These are phyloP conservation scores for Saccharomyces mikatae DNA, from an alignment of 805 yeast genomes.

Conservation along the genomic window DNA sequence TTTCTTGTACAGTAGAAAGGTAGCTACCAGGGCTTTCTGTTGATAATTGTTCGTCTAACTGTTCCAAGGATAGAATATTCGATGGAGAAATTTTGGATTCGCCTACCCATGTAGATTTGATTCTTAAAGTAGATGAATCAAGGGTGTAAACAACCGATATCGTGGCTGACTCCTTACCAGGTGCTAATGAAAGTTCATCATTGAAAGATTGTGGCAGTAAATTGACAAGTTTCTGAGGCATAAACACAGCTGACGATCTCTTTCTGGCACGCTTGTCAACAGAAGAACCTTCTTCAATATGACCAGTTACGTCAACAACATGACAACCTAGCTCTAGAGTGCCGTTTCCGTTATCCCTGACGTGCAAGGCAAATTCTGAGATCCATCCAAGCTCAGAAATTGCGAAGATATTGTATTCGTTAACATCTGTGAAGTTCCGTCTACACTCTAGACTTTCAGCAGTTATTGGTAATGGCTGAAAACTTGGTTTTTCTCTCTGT, in stretches of 20 bases:
- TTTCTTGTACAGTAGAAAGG: conserved; percentile 11
- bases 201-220: conserved; percentile 62
- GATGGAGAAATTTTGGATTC: conserved; percentile 65
- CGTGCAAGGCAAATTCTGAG: conserved; percentile 76
- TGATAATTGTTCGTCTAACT: conserved; percentile 15
- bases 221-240: conserved; percentile 65
- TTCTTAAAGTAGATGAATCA: conserved; percentile 61
- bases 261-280: conserved; percentile 86
- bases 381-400: conserved; percentile 26
- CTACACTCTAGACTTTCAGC: conserved; percentile 15
- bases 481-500: conserved; percentile 19
- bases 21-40: conserved; percentile 7
- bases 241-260: conserved; percentile 79
- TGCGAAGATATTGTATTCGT: conserved; percentile 29
- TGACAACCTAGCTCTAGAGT: conserved; percentile 77
- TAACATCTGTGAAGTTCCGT: conserved; percentile 14
- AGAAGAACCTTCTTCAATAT: conserved; percentile 60
- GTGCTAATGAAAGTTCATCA: conserved; percentile 52
- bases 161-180: conserved; percentile 53
- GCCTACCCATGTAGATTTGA: conserved; percentile 69
- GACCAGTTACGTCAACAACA: conserved; percentile 69
- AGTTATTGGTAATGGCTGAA: conserved; percentile 20
- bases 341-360: conserved; percentile 51
- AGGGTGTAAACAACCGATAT: conserved; percentile 74
- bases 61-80: conserved; percentile 11